Conservation (phyloP, 2,329 filamentous ascomycete species). For the Aspergillus nomiae region DNA sequence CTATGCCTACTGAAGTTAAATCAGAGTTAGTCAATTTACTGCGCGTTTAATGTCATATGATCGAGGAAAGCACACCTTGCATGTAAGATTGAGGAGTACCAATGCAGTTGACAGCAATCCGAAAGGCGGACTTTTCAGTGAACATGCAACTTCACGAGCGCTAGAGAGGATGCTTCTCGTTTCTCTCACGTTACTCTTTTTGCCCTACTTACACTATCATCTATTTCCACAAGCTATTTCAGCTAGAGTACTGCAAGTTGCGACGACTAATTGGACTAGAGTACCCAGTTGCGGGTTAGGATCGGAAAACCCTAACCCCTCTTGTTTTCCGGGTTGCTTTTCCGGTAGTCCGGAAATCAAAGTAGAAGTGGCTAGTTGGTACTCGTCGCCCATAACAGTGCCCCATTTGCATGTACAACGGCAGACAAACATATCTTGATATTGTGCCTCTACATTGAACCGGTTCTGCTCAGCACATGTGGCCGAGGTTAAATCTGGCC, state of each 20-base stretch:
- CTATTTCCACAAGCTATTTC: accelerated
- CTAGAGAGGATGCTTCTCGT: no score
- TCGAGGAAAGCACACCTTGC: neutral
- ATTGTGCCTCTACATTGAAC: no score
- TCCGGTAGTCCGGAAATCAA: neutral
- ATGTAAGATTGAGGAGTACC: neutral
- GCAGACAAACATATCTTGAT: neutral
- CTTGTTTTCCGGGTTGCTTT: neutral
- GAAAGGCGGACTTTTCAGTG: no score
- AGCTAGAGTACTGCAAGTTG: neutral
- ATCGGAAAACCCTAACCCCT: neutral
- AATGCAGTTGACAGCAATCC: no score
- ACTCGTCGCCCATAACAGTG: neutral
- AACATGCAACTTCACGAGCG: no score
- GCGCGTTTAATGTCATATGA: neutral
- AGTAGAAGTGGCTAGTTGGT: no score
- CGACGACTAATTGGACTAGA: neutral
- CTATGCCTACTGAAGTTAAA: slow-evolving; percentile 10
- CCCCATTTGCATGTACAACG: neutral
- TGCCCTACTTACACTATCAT: neutral
- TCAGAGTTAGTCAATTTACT: neutral
- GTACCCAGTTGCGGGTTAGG: neutral
- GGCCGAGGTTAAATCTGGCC: no score
- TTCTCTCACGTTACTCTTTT: no score
- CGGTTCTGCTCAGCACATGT: no score